Evolutionary conservation across 2,329 filamentous ascomycete species (phyloP).

Genomic region (Alternaria viburni): DNA sequence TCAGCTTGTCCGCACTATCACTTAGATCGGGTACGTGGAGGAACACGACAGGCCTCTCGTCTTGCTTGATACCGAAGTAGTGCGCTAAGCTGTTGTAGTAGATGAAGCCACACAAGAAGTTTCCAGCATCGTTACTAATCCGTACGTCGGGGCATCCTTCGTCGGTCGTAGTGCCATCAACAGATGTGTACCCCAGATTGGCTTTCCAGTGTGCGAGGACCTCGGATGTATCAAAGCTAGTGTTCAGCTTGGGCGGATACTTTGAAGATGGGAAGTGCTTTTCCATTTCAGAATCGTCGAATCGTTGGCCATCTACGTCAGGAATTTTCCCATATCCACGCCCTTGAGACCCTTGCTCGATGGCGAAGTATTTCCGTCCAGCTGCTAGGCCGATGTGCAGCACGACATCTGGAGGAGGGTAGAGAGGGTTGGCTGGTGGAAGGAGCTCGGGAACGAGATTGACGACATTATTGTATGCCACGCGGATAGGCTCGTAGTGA

Average conservation of each 20-base stretch:
- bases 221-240: conserved; percentile 40
- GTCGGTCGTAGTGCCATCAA: neutral
- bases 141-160: conserved; percentile 32
- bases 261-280: conserved; percentile 19
- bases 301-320: conserved; percentile 43
- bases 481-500: conserved; percentile 43
- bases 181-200: conserved; percentile 14
- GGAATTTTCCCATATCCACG: conserved; percentile 39
- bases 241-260: conserved; percentile 34
- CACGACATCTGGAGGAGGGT: conserved; percentile 38
- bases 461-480: conserved; percentile 42
- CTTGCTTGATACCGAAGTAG: conserved; percentile 27
- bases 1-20: conserved; percentile 30
- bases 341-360: conserved; percentile 40
- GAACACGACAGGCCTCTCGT: conserved; percentile 41
- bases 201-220: conserved; percentile 41
- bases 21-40: conserved; percentile 46
- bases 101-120: conserved; percentile 48
- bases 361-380: conserved; percentile 42
- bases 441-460: conserved; percentile 37
- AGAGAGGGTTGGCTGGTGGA: conserved; percentile 22
- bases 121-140: conserved; percentile 40
- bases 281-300: conserved; percentile 26
- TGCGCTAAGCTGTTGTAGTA: conserved; percentile 45
- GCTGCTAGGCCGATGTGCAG: conserved; percentile 50